Percentiles rank a stretch among this genome's conserved stretches.
Evolutionary conservation across 2,329 filamentous ascomycete species (phyloP).

Genomic region (Sporothrix curviconia): DNA sequence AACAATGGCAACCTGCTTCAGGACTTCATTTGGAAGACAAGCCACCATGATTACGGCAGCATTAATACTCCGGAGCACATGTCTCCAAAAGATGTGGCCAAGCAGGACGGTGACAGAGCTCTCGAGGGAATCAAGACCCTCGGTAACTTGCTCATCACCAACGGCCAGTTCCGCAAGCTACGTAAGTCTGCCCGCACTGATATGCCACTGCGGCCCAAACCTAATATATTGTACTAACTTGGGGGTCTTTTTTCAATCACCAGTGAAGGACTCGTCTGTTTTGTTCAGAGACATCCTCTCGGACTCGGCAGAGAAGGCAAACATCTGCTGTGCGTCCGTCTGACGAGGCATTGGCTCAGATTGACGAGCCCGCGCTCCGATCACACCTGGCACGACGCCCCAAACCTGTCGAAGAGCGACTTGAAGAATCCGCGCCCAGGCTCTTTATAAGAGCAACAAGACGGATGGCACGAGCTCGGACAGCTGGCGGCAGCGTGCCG

Average conservation of each 20-base stretch:
- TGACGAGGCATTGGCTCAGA: slow-evolving; percentile 66
- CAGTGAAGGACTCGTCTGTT: slow-evolving; percentile 71
- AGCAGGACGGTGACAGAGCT: slow-evolving; percentile 77
- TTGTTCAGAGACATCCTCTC: slow-evolving; percentile 86
- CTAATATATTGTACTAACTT: too few relatives aligned
- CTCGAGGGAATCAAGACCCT: slow-evolving; percentile 81
- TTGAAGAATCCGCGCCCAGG: slow-evolving; percentile 63
- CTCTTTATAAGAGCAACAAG: slow-evolving; percentile 47
- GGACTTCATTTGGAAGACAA: slow-evolving; percentile 94
- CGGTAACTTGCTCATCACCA: slow-evolving; percentile 84
- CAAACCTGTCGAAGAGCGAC: slow-evolving; percentile 64
- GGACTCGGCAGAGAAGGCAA: slow-evolving; percentile 77
- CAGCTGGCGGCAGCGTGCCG: slow-evolving; percentile 30
- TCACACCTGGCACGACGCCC: slow-evolving; percentile 88
- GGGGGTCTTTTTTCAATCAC: too few relatives aligned
- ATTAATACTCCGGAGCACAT: slow-evolving; percentile 59
- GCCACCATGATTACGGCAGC: slow-evolving; percentile 62
- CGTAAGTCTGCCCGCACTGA: slow-evolving; percentile 54
- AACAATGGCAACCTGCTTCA: slow-evolving; percentile 92
- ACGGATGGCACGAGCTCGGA: slow-evolving; percentile 38
- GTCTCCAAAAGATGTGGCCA: slow-evolving; percentile 68
- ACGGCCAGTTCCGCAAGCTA: slow-evolving; percentile 92
- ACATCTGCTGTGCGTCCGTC: slow-evolving; percentile 68
- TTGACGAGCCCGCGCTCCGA: slow-evolving; percentile 82
- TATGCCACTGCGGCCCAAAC: too few relatives aligned